A percentile compares a stretch with the other conserved stretches of the same genome.
phyloP scores from a whole-genome alignment of 164 flowering plant species.

The Aristolochia contorta region DNA sequence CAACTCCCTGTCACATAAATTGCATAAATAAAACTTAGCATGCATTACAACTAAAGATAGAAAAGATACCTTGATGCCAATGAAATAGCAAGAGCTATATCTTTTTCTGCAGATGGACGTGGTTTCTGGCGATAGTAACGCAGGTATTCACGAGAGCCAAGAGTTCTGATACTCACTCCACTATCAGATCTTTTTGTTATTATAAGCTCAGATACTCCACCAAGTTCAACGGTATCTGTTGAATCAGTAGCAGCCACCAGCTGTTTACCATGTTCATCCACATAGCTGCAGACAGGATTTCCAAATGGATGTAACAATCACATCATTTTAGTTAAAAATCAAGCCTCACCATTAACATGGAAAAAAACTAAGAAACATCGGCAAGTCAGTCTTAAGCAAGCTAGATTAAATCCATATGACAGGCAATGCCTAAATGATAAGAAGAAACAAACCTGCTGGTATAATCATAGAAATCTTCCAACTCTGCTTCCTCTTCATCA shows the following conservation, averaged over 20 bases:
- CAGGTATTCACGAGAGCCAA: slow-evolving; percentile 85
- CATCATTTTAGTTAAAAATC: neutral
- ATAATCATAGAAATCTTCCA: slow-evolving; percentile 97
- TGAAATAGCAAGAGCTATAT: slow-evolving; percentile 42
- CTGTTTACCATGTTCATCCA: slow-evolving; percentile 60
- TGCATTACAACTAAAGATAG: neutral
- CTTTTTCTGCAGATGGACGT: slow-evolving; percentile 46
- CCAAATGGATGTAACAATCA: neutral
- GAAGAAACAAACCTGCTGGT: slow-evolving; percentile 63
- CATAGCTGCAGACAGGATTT: slow-evolving; percentile 34
- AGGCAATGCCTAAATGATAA: neutral
- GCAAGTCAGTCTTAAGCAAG: neutral
- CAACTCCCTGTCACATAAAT: neutral
- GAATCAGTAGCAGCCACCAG: slow-evolving; percentile 39
- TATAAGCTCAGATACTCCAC: slow-evolving; percentile 84
- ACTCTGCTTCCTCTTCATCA: slow-evolving; percentile 86
- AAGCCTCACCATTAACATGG: no score
- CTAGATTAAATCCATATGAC: neutral
- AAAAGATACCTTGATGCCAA: slow-evolving; percentile 63
- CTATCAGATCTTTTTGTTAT: slow-evolving; percentile 42
- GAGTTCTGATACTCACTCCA: slow-evolving; percentile 31
- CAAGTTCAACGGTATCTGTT: slow-evolving; percentile 48
- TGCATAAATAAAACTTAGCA: neutral
- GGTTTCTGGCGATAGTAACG: slow-evolving; percentile 95
- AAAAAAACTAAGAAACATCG: no score